A percentile compares a stretch with the other conserved stretches of the same genome.
phyloP scores from a whole-genome alignment of 768 basidiomycete species.

The Mycena leptocephala region DNA sequence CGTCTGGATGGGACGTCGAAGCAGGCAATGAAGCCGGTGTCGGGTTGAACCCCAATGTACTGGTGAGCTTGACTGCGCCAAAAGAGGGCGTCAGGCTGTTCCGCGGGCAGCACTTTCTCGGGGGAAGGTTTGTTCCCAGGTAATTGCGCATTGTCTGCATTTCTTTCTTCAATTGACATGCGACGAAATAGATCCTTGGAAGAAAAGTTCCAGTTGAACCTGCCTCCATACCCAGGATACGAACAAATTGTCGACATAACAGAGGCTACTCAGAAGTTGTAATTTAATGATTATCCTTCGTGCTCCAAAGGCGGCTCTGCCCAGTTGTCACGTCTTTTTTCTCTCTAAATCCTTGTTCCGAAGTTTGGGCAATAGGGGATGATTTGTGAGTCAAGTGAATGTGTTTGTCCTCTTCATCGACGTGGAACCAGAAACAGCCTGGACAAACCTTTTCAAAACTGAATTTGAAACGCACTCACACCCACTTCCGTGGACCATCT shows the following conservation, averaged over 20 bases:
- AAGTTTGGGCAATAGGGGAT: no score
- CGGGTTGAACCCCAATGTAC: constrained; percentile 82
- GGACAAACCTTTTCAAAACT: no score
- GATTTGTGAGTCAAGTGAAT: no score
- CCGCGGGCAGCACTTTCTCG: constrained; percentile 91
- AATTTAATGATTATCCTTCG: not conserved
- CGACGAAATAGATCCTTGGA: constrained; percentile 70
- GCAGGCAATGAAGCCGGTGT: constrained; percentile 71
- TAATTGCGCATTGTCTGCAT: constrained; percentile 51
- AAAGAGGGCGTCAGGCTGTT: constrained; percentile 89
- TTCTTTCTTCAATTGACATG: not conserved
- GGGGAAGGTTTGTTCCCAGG: constrained; percentile 94
- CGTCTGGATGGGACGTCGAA: constrained; percentile 97
- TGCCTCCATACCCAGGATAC: constrained; percentile 85
- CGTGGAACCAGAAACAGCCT: no score
- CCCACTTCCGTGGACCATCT: no score
- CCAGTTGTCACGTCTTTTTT: no score
- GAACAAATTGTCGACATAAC: constrained; percentile 86
- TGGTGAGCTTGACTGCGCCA: constrained; percentile 95
- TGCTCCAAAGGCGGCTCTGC: no score
- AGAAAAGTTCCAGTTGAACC: constrained; percentile 82
- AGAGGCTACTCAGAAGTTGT: constrained; percentile 32
- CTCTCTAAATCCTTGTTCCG: no score
- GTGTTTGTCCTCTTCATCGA: no score
- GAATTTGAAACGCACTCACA: no score